phyloP scores from a whole-genome alignment of 2,329 filamentous ascomycete genomes.

The Decorospora gaudefroyi region DNA sequence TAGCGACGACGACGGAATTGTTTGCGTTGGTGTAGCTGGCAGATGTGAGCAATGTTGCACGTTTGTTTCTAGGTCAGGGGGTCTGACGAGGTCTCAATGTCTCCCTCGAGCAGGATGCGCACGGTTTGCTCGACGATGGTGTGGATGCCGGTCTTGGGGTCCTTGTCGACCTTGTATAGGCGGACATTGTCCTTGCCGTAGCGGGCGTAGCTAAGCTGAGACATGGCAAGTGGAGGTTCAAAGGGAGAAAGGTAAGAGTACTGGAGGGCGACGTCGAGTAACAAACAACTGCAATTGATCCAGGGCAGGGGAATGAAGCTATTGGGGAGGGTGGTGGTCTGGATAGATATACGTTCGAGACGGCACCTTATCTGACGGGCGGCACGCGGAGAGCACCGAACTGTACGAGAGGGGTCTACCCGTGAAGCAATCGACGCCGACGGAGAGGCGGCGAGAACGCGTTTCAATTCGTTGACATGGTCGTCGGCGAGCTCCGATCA shows the following conservation, averaged over 20 bases:
- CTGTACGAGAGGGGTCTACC: slow-evolving; percentile 31
- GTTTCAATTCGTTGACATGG: slow-evolving; percentile 36
- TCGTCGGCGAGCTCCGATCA: slow-evolving; percentile 44
- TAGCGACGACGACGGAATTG: slow-evolving; percentile 93
- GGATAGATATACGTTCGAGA: slow-evolving; percentile 36
- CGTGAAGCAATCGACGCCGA: slow-evolving; percentile 28
- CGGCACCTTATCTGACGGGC: slow-evolving; percentile 37
- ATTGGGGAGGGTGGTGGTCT: slow-evolving; percentile 22
- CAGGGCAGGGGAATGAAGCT: slow-evolving; percentile 17
- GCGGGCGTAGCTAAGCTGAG: slow-evolving; percentile 62
- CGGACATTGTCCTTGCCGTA: slow-evolving; percentile 99
- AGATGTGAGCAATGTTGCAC: slow-evolving; percentile 20
- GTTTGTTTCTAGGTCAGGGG: background rate
- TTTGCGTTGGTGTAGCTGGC: slow-evolving; percentile 86
- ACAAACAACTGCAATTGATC: too few relatives aligned
- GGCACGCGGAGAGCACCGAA: slow-evolving; percentile 41
- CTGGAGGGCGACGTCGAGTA: too few relatives aligned
- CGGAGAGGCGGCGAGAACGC: slow-evolving; percentile 30
- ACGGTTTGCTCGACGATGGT: slow-evolving; percentile 94
- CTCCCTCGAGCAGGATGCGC: slow-evolving; percentile 87
- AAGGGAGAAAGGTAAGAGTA: too few relatives aligned
- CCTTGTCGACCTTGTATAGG: slow-evolving; percentile 88
- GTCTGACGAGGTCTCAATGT: slow-evolving; percentile 78
- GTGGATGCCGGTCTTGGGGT: slow-evolving; percentile 76
- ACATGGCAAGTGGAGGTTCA: slow-evolving; percentile 43